Evolutionary conservation across 176 grass and related monocot genomes (phyloP).

Genomic region (Canna indica): DNA sequence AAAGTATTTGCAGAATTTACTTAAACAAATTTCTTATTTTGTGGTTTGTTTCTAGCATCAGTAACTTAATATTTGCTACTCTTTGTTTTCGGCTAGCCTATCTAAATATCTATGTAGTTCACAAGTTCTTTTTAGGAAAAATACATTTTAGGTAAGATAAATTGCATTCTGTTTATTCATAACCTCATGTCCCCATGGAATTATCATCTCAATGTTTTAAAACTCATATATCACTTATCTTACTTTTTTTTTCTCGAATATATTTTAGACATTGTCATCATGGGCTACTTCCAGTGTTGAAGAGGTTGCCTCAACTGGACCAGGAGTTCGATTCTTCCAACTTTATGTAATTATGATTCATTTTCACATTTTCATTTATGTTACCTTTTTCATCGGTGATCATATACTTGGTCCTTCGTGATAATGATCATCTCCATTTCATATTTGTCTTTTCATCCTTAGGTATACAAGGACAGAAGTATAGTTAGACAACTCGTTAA

Average conservation of each 20-base stretch:
- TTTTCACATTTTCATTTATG: not conserved
- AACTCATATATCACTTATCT: too few species aligned
- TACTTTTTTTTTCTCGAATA: not conserved
- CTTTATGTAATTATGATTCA: conserved; percentile 49
- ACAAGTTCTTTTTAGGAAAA: too few species aligned
- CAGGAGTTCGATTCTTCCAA: conserved; percentile 90
- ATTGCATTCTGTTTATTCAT: too few species aligned
- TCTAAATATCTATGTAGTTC: too few species aligned
- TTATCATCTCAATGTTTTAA: too few species aligned
- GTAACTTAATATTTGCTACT: not conserved
- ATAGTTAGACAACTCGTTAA: conserved; percentile 59
- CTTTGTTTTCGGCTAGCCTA: too few species aligned
- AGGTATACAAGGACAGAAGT: conserved; percentile 93
- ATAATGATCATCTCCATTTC: not conserved
- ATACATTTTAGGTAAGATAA: too few species aligned
- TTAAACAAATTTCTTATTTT: not conserved
- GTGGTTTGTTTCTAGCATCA: not conserved
- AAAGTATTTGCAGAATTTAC: not conserved
- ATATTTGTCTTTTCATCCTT: not conserved
- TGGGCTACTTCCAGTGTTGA: conserved; percentile 83
- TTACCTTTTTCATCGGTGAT: not conserved
- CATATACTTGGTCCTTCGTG: too few species aligned
- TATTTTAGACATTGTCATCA: conserved; percentile 77
- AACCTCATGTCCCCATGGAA: too few species aligned
- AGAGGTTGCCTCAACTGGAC: conserved; percentile 79